Evolutionary conservation across 2,329 filamentous ascomycete species (phyloP).

Genomic region (Elsinoe ampelina): DNA sequence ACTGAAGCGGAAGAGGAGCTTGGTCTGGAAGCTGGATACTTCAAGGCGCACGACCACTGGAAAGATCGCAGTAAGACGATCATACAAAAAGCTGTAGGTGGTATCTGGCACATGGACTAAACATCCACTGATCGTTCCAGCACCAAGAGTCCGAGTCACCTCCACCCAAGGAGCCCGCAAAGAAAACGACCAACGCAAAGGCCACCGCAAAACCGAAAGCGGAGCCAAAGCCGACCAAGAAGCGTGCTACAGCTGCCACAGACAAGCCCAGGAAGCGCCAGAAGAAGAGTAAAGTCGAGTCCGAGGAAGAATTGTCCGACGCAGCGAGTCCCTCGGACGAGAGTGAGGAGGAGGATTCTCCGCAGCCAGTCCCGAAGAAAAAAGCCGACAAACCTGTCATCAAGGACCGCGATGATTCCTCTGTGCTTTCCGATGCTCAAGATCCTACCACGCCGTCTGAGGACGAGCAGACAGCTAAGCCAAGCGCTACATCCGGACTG

Average conservation of each 20-base stretch:
- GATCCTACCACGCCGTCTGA: background rate
- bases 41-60: slow-evolving; percentile 47
- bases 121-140: background rate
- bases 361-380: slow-evolving; percentile 12
- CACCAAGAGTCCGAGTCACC: slow-evolving; percentile 4
- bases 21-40: slow-evolving; percentile 44
- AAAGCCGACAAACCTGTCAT: slow-evolving; percentile 11
- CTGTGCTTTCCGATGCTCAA: slow-evolving; percentile 6
- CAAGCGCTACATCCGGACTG: background rate
- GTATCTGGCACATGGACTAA: background rate
- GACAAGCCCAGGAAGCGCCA: slow-evolving; percentile 1
- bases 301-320: slow-evolving; percentile 12
- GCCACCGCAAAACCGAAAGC: background rate
- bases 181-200: slow-evolving; percentile 2
- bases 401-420: slow-evolving; percentile 15
- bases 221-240: background rate
- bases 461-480: slow-evolving; percentile 14
- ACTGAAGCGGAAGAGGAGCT: slow-evolving; percentile 43
- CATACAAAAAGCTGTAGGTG: slow-evolving; percentile 39
- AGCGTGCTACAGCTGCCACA: background rate
- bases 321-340: background rate
- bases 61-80: slow-evolving; percentile 45
- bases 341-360: slow-evolving; percentile 1
- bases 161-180: slow-evolving; percentile 10
- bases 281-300: background rate